Evolutionary conservation across 495 filamentous ascomycete species (phyloP).

Genomic region (Paragyromitra xinjiangensis): DNA sequence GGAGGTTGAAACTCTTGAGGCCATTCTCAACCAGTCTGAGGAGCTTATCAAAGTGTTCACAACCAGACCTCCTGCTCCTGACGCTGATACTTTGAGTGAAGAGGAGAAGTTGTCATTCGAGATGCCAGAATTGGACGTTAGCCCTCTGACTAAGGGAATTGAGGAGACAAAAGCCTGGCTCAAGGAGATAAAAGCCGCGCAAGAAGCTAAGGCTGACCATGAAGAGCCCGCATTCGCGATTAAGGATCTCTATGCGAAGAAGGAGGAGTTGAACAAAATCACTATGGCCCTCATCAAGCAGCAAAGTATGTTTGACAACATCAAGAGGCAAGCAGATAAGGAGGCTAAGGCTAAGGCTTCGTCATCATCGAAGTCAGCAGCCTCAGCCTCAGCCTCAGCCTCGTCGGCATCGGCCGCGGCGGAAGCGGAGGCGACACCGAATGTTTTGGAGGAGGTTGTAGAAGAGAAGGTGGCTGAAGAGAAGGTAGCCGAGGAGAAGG

Average conservation of each 20-base stretch:
- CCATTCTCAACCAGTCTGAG: slow-evolving; percentile 63
- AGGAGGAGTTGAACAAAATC: slow-evolving; percentile 70
- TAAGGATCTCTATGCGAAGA: slow-evolving; percentile 70
- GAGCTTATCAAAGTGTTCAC: slow-evolving; percentile 59
- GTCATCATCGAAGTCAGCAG: slow-evolving; percentile 37
- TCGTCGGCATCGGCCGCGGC: slow-evolving; percentile 25
- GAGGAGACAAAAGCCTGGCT: slow-evolving; percentile 68
- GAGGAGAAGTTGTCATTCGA: slow-evolving; percentile 60
- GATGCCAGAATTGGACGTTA: slow-evolving; percentile 69
- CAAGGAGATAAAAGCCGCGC: slow-evolving; percentile 69
- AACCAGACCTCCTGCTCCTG: slow-evolving; percentile 58
- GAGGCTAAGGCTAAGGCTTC: slow-evolving; percentile 60
- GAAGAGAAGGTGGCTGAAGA: slow-evolving; percentile 51
- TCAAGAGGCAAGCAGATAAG: slow-evolving; percentile 61
- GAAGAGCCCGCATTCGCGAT: slow-evolving; percentile 75
- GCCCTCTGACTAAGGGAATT: slow-evolving; percentile 63
- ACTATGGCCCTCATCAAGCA: slow-evolving; percentile 69
- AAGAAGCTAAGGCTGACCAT: slow-evolving; percentile 72
- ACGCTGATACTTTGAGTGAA: slow-evolving; percentile 59
- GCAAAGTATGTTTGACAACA: slow-evolving; percentile 61
- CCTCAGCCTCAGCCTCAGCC: slow-evolving; percentile 34
- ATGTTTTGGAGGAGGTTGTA: slow-evolving; percentile 56
- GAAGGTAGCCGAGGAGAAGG: slow-evolving; percentile 64
- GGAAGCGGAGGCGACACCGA: slow-evolving; percentile 52
- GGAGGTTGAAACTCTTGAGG: slow-evolving; percentile 60